Conservation (phyloP, 2,329 filamentous ascomycete species). For the Drechmeria coniospora region DNA sequence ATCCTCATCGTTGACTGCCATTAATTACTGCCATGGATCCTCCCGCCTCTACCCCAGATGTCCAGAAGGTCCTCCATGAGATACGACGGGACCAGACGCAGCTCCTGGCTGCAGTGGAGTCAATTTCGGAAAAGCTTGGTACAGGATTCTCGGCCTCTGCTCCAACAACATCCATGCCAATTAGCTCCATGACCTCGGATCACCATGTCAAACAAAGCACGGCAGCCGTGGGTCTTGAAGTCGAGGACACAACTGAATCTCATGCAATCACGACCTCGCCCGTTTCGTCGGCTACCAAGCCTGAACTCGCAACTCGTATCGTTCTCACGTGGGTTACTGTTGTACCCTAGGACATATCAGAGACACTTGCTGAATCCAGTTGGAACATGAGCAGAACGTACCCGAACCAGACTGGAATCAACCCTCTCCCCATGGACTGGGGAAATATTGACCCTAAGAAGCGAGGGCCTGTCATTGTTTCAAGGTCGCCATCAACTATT, state of each 20-base stretch:
- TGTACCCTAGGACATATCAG: slow-evolving; percentile 1
- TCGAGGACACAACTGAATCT: neutral
- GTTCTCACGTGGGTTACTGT: slow-evolving; percentile 37
- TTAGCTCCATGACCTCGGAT: slow-evolving; percentile 2
- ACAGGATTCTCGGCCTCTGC: slow-evolving; percentile 4
- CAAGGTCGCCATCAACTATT: slow-evolving; percentile 58
- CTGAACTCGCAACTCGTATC: slow-evolving; percentile 36
- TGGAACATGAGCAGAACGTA: slow-evolving; percentile 45
- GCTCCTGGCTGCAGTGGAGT: slow-evolving; percentile 24
- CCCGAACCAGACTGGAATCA: slow-evolving; percentile 84
- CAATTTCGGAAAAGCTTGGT: slow-evolving; percentile 17
- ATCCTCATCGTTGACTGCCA: neutral
- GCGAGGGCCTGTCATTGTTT: slow-evolving; percentile 81
- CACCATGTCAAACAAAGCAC: neutral
- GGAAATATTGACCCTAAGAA: slow-evolving; percentile 58
- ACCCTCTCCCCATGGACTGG: slow-evolving; percentile 81
- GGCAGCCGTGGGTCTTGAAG: neutral
- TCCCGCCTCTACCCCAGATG: slow-evolving; percentile 7
- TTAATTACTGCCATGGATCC: slow-evolving; percentile 9
- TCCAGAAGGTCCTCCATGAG: slow-evolving; percentile 19
- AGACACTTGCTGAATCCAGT: neutral
- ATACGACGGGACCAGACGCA: slow-evolving; percentile 26
- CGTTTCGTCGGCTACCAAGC: slow-evolving; percentile 20
- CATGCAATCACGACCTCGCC: slow-evolving; percentile 2
- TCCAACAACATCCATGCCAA: slow-evolving; percentile 2